Evolutionary conservation across 768 basidiomycete genomes (phyloP).

Genomic region (Sporobolomyces roseus): DNA sequence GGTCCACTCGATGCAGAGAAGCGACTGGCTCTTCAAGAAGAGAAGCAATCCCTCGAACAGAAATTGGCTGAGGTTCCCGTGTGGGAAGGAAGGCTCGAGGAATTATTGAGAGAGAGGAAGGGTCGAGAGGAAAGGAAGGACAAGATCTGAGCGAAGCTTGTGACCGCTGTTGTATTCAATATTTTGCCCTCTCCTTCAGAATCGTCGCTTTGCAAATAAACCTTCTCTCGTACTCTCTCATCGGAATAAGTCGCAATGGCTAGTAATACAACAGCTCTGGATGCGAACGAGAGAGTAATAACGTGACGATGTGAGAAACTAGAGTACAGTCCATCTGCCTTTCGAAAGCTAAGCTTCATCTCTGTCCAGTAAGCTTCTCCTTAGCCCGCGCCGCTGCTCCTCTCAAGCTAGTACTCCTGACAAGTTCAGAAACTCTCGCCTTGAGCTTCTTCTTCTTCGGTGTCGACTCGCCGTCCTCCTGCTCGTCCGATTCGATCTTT

Average conservation of each 20-base stretch:
- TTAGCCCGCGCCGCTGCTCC: constrained; percentile 1
- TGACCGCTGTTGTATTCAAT: no score
- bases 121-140: constrained; percentile 31
- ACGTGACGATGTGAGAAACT: no score
- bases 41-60: constrained; percentile 81
- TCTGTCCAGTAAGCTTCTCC: neutral
- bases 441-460: neutral
- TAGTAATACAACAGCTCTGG: no score
- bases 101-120: constrained; percentile 42
- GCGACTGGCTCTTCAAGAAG: constrained; percentile 83
- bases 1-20: constrained; percentile 85
- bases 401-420: neutral
- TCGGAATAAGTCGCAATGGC: no score
- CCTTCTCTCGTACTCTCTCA: no score
- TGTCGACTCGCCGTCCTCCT: neutral
- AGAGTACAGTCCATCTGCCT: no score
- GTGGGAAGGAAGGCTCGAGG: constrained; percentile 48
- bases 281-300: no score
- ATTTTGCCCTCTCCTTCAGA: no score
- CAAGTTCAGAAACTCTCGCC: neutral
- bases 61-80: constrained; percentile 73
- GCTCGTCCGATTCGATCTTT: no score
- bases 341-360: no score
- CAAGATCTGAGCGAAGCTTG: neutral
- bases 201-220: no score